Conservation (phyloP, 2,329 filamentous ascomycete species). For the Fusarium continuum region DNA sequence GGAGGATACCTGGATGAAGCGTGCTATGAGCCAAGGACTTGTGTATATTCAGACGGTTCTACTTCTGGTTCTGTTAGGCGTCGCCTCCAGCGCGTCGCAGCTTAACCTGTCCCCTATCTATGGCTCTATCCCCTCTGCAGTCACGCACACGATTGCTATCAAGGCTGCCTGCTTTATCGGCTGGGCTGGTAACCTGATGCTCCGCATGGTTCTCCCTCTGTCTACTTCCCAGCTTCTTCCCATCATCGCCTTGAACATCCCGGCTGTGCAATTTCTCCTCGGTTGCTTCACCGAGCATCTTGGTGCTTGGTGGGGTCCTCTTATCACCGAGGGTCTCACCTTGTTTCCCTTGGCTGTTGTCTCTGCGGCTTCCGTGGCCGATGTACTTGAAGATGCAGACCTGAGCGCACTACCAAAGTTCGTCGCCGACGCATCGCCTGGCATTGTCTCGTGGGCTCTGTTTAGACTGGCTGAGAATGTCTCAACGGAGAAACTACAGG, state of each 20-base stretch:
- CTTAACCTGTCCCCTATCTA: constrained; percentile 86
- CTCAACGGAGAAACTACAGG: constrained; percentile 53
- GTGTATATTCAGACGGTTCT: constrained; percentile 50
- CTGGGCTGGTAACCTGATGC: constrained; percentile 71
- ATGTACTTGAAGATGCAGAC: constrained; percentile 69
- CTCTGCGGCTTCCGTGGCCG: constrained; percentile 70
- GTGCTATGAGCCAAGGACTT: constrained; percentile 49
- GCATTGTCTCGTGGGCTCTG: constrained; percentile 71
- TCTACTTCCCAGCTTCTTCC: constrained; percentile 68
- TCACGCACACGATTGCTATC: constrained; percentile 75
- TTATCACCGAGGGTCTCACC: constrained; percentile 77
- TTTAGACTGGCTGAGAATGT: constrained; percentile 63
- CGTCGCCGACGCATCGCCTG: constrained; percentile 70
- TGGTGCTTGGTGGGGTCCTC: constrained; percentile 76
- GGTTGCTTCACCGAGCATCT: constrained; percentile 72
- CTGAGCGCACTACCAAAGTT: constrained; percentile 64
- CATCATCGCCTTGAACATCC: constrained; percentile 78
- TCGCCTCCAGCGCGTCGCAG: constrained; percentile 76
- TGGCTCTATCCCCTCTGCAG: constrained; percentile 79
- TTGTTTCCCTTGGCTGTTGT: constrained; percentile 74
- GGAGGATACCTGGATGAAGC: constrained; percentile 46
- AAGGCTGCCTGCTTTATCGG: constrained; percentile 74
- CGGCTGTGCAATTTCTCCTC: constrained; percentile 76
- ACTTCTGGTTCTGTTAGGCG: constrained; percentile 55
- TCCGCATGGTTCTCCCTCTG: constrained; percentile 58